Conservation (phyloP, 192 early-diverging fungal species). For the Haplosporangium gracile region DNA sequence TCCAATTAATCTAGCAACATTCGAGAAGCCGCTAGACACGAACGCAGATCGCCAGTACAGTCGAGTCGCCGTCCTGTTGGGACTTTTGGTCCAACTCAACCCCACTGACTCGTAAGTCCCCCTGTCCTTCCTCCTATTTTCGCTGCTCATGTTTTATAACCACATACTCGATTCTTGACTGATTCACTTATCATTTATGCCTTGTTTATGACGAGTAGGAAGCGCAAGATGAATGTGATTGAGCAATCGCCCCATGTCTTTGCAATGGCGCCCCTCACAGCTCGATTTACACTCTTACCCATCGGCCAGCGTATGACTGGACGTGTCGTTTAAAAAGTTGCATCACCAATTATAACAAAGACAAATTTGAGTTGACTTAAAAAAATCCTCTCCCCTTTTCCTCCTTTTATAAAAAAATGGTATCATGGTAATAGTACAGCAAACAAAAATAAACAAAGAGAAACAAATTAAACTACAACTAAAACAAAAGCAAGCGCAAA, state of each 20-base stretch:
- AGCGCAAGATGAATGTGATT: conserved; percentile 51
- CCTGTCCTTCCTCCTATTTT: conserved; percentile 1
- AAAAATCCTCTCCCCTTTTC: background rate
- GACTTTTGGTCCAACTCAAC: conserved; percentile 64
- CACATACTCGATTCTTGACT: no score
- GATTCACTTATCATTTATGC: background rate
- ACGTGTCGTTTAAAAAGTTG: conserved; percentile 14
- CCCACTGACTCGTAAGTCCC: conserved; percentile 48
- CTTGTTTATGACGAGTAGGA: conserved; percentile 27
- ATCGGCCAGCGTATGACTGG: conserved; percentile 62
- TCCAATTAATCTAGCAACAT: conserved; percentile 71
- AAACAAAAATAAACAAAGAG: background rate
- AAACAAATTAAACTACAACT: background rate
- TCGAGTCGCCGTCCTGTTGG: conserved; percentile 67
- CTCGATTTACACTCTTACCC: conserved; percentile 73
- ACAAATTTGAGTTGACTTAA: no score
- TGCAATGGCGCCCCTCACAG: conserved; percentile 62
- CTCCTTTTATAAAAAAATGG: background rate
- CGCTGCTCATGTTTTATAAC: background rate
- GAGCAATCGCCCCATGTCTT: conserved; percentile 69
- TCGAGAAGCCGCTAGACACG: conserved; percentile 60
- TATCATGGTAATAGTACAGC: conserved; percentile 1
- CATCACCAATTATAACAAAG: no score
- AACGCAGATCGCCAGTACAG: conserved; percentile 72
- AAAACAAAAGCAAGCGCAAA: background rate